Evolutionary conservation across 768 basidiomycete genomes (phyloP).

Genomic region (Russula sp.): DNA sequence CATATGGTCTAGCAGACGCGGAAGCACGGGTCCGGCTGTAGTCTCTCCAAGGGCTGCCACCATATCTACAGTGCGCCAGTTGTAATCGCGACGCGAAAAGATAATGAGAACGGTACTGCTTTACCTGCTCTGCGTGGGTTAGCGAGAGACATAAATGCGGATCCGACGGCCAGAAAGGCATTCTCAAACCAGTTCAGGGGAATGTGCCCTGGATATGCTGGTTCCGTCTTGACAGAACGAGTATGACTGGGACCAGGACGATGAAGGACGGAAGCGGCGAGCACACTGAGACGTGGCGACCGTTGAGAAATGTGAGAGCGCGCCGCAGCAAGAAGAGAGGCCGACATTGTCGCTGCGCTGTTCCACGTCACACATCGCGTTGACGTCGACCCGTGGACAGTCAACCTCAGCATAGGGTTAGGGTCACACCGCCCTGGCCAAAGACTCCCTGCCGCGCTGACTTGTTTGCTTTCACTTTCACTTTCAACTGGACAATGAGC

Average conservation of each 20-base stretch:
- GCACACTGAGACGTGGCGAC: background rate
- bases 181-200: slow-evolving; percentile 79
- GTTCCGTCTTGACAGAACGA: slow-evolving; percentile 21
- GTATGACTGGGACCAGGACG: background rate
- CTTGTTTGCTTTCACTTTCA: no score
- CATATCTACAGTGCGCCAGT: slow-evolving; percentile 58
- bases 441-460: background rate
- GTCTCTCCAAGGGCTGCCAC: slow-evolving; percentile 92
- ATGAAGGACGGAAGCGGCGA: background rate
- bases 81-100: background rate
- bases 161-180: slow-evolving; percentile 77
- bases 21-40: slow-evolving; percentile 74
- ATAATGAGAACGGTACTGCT: slow-evolving; percentile 25
- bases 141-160: slow-evolving; percentile 71
- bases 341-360: background rate
- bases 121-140: slow-evolving; percentile 81
- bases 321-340: slow-evolving; percentile 1
- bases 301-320: slow-evolving; percentile 1
- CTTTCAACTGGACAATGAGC: slow-evolving; percentile 11
- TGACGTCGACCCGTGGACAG: background rate
- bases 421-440: background rate
- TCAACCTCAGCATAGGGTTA: slow-evolving; percentile 11
- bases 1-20: slow-evolving; percentile 70
- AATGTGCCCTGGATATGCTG: slow-evolving; percentile 73
- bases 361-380: background rate